A percentile compares a stretch with the other conserved stretches of the same genome.
phyloP scores from a whole-genome alignment of 2,329 filamentous ascomycete species.

The Xylariaceae sp. region DNA sequence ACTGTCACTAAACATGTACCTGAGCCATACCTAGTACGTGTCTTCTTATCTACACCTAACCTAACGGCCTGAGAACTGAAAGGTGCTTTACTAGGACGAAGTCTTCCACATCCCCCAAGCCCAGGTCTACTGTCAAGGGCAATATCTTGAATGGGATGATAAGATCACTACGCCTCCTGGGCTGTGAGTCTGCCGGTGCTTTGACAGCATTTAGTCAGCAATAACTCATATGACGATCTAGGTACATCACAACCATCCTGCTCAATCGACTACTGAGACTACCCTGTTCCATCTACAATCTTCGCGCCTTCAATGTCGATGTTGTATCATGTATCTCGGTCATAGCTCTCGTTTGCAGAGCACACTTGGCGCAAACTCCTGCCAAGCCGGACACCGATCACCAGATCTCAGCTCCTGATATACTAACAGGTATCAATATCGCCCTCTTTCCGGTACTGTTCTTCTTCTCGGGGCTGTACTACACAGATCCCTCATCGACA shows the following conservation, averaged over 20 bases:
- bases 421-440: constrained; percentile 77
- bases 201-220: constrained; percentile 22
- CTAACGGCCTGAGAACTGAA: constrained; percentile 6
- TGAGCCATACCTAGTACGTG: constrained; percentile 60
- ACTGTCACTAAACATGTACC: constrained; percentile 51
- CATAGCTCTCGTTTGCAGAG: constrained; percentile 59
- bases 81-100: constrained; percentile 68
- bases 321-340: constrained; percentile 52
- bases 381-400: background rate
- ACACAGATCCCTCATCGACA: constrained; percentile 89
- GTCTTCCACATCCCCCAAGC: constrained; percentile 91
- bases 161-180: constrained; percentile 98
- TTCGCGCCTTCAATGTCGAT: constrained; percentile 58
- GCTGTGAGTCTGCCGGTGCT: constrained; percentile 60
- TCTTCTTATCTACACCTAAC: background rate
- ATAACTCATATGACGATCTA: constrained; percentile 29
- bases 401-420: constrained; percentile 48
- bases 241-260: constrained; percentile 50
- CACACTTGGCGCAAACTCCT: constrained; percentile 45
- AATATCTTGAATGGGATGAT: constrained; percentile 84
- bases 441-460: constrained; percentile 87
- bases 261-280: constrained; percentile 43
- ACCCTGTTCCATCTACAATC: constrained; percentile 49
- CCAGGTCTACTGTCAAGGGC: constrained; percentile 80
- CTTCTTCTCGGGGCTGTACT: constrained; percentile 95